Percentiles rank a stretch among this genome's conserved stretches.
phyloP scores from a whole-genome alignment of 2,329 filamentous ascomycete genomes.

The Thelonectria rubi region DNA sequence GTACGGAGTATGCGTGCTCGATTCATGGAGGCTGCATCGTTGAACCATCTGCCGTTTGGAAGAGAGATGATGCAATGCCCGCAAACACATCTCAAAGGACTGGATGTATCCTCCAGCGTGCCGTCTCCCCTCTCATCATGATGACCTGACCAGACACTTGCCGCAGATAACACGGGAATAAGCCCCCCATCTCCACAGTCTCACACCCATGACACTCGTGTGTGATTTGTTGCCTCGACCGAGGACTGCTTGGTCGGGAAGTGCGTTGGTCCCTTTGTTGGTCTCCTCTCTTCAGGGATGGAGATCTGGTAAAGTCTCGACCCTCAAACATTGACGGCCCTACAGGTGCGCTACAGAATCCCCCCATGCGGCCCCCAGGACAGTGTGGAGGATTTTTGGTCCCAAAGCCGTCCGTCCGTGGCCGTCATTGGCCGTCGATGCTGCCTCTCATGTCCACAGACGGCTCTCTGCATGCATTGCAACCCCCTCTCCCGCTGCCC shows the following conservation, averaged over 20 bases:
- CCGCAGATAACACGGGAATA: conserved; percentile 41
- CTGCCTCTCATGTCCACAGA: not conserved
- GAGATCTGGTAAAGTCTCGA: conserved; percentile 36
- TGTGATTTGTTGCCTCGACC: conserved; percentile 9
- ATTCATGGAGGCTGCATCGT: too few relatives aligned
- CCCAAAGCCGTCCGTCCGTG: conserved; percentile 1
- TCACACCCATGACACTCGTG: conserved; percentile 7
- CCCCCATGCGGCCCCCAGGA: not conserved
- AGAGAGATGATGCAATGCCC: not conserved
- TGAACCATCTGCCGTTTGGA: too few relatives aligned
- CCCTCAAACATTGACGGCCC: conserved; percentile 19
- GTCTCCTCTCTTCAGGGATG: conserved; percentile 19
- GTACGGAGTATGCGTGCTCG: too few relatives aligned
- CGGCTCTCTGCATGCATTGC: conserved; percentile 2
- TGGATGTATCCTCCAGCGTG: not conserved
- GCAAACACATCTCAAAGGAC: not conserved
- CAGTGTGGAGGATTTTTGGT: not conserved
- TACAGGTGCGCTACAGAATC: not conserved
- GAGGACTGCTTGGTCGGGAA: conserved; percentile 6
- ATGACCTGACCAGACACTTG: conserved; percentile 16
- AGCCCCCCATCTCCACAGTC: too few relatives aligned
- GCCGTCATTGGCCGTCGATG: not conserved
- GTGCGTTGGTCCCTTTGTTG: conserved; percentile 9
- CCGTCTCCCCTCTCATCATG: not conserved
- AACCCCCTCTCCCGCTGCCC: not conserved